Conservation (phyloP, 169 alveolate genomes). For the Cryptosporidium ubiquitum region DNA sequence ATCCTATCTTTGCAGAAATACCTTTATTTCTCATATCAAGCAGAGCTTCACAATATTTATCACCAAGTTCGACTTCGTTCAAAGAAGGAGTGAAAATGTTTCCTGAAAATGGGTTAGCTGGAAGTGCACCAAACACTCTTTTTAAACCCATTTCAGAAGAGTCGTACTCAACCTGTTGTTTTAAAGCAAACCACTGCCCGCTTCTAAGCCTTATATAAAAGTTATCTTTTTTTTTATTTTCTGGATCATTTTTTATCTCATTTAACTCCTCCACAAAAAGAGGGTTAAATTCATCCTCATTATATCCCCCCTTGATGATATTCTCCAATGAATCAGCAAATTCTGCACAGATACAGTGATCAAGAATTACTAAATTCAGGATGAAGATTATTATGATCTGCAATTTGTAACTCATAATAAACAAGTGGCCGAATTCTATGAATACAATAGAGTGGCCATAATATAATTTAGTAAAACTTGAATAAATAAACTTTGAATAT, state of each 20-base stretch:
- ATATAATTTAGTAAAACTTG: background rate
- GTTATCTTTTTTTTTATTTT: constrained; percentile 12
- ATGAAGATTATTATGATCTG: background rate
- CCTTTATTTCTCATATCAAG: constrained; percentile 60
- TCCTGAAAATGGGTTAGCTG: constrained; percentile 47
- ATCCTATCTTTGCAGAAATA: constrained; percentile 25
- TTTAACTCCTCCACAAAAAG: constrained; percentile 47
- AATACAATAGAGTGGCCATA: background rate
- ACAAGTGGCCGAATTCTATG: background rate
- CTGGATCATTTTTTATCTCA: constrained; percentile 10
- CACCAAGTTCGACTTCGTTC: constrained; percentile 43
- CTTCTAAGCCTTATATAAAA: constrained; percentile 36
- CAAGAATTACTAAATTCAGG: background rate
- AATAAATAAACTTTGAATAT: background rate
- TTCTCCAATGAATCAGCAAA: constrained; percentile 8
- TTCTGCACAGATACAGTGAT: constrained; percentile 13
- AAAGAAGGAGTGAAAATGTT: constrained; percentile 30
- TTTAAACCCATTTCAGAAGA: constrained; percentile 47
- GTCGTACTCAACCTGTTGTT: constrained; percentile 51
- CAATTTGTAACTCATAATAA: constrained; percentile 1
- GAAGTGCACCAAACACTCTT: constrained; percentile 30
- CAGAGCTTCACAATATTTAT: constrained; percentile 58
- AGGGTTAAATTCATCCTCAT: constrained; percentile 50
- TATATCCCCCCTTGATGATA: constrained; percentile 8
- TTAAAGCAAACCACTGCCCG: constrained; percentile 66